These are phyloP conservation scores for Lagerstroemia speciosa DNA, from an alignment of 345 rosid species.

Conservation along the genomic window DNA sequence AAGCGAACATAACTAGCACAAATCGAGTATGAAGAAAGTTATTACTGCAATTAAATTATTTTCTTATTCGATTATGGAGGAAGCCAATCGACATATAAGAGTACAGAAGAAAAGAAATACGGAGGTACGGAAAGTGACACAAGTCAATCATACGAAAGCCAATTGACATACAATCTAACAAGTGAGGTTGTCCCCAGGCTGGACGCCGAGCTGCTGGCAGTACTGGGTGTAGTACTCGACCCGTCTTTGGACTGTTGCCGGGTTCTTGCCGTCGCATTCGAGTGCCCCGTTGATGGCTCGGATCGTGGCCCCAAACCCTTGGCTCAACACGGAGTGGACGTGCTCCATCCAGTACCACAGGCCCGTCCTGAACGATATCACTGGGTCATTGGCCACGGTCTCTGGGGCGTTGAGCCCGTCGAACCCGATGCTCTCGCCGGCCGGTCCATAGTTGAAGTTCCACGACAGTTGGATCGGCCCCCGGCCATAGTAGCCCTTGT, in stretches of 20 bases:
- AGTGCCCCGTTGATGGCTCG: slow-evolving; percentile 47
- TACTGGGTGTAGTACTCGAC: slow-evolving; percentile 40
- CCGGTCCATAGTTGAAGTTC: slow-evolving; percentile 61
- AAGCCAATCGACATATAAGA: too few species aligned
- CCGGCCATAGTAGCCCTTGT: slow-evolving; percentile 49
- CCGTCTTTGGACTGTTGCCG: slow-evolving; percentile 31
- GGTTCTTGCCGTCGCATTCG: slow-evolving; percentile 44
- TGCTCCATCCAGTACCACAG: slow-evolving; percentile 62
- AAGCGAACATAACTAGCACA: too few species aligned
- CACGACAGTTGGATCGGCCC: slow-evolving; percentile 63
- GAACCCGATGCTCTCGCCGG: slow-evolving; percentile 37
- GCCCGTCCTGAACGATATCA: slow-evolving; percentile 51
- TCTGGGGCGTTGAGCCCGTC: slow-evolving; percentile 55
- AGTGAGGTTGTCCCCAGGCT: slow-evolving; percentile 43
- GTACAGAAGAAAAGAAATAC: too few species aligned
- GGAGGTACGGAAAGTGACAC: too few species aligned
- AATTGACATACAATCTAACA: slow-evolving; percentile 22
- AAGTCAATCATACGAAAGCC: too few species aligned
- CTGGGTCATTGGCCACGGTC: slow-evolving; percentile 43
- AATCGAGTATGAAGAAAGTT: too few species aligned
- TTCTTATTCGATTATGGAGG: too few species aligned
- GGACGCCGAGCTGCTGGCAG: slow-evolving; percentile 43
- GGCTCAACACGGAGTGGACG: slow-evolving; percentile 37
- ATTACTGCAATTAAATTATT: too few species aligned
- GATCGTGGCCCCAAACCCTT: slow-evolving; percentile 68